phyloP scores from a whole-genome alignment of 176 grass and related monocot genomes.

The Microstegium vimineum region DNA sequence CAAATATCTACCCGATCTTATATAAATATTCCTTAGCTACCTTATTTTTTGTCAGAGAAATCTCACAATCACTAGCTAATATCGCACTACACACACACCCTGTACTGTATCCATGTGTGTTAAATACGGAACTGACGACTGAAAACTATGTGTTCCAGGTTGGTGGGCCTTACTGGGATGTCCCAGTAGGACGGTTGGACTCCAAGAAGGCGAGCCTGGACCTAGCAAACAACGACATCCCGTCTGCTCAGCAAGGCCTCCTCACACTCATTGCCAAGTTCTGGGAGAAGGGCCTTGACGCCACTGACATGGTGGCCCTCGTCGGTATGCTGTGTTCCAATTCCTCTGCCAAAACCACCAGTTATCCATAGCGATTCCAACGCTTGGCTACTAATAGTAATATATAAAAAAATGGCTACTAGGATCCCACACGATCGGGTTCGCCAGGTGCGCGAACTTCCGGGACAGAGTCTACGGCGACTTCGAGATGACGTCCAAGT shows the following conservation, averaged over 20 bases:
- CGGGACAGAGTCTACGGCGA: conserved; percentile 71
- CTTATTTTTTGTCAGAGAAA: too few species aligned
- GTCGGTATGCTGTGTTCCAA: conserved; percentile 50
- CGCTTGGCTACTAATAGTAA: too few species aligned
- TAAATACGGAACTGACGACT: background rate
- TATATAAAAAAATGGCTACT: too few species aligned
- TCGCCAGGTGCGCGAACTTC: conserved; percentile 76
- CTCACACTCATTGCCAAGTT: conserved; percentile 86
- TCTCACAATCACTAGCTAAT: too few species aligned
- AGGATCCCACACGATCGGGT: conserved; percentile 86
- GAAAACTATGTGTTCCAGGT: conserved; percentile 35
- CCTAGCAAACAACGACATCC: conserved; percentile 79
- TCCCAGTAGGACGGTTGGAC: conserved; percentile 86
- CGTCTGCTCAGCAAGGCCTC: conserved; percentile 72
- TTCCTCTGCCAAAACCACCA: background rate
- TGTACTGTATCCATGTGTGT: background rate
- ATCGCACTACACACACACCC: too few species aligned
- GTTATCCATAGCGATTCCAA: too few species aligned
- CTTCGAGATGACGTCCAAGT: conserved; percentile 64
- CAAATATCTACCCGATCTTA: too few species aligned
- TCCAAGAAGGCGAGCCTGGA: conserved; percentile 83
- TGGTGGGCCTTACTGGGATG: conserved; percentile 96
- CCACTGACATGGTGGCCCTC: conserved; percentile 94
- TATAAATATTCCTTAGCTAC: too few species aligned
- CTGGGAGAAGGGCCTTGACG: conserved; percentile 83